These are phyloP conservation scores for Pyrenula aspistea DNA, from an alignment of 495 filamentous ascomycete genomes.

Conservation along the genomic window DNA sequence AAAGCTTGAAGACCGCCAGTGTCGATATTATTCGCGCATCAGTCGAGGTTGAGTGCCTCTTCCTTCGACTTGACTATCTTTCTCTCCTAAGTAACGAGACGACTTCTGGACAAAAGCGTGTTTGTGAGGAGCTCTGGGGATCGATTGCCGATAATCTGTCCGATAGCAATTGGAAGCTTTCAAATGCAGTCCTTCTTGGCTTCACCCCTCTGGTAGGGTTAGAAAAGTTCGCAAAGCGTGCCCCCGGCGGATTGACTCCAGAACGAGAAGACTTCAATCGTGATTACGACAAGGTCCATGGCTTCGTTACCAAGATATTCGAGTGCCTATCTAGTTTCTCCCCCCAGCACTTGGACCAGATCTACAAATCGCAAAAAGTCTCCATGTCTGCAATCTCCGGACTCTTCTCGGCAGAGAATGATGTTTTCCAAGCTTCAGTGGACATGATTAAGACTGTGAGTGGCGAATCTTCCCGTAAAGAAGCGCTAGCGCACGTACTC, in stretches of 20 bases:
- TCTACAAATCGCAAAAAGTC: slow-evolving; percentile 51
- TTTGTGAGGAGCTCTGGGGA: slow-evolving; percentile 47
- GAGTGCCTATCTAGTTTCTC: slow-evolving; percentile 66
- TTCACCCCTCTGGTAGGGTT: slow-evolving; percentile 55
- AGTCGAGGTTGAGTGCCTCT: slow-evolving; percentile 63
- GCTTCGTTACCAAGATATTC: slow-evolving; percentile 58
- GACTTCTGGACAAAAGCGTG: background rate
- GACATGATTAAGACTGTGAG: slow-evolving; percentile 73
- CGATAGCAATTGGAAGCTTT: slow-evolving; percentile 49
- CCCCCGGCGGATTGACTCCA: slow-evolving; percentile 31
- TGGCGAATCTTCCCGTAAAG: slow-evolving; percentile 52
- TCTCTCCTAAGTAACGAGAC: background rate
- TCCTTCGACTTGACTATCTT: slow-evolving; percentile 57
- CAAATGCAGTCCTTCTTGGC: slow-evolving; percentile 58
- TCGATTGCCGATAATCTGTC: slow-evolving; percentile 56
- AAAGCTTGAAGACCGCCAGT: slow-evolving; percentile 25
- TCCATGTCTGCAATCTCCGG: slow-evolving; percentile 56
- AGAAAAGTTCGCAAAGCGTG: slow-evolving; percentile 52
- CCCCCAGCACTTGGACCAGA: slow-evolving; percentile 44
- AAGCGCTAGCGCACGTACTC: slow-evolving; percentile 62
- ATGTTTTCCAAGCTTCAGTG: slow-evolving; percentile 60
- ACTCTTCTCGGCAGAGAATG: slow-evolving; percentile 56
- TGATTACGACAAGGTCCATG: slow-evolving; percentile 55
- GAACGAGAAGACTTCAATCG: slow-evolving; percentile 60
- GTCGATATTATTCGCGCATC: slow-evolving; percentile 59